Evolutionary conservation across 805 yeast species (phyloP), one percentile per base, ranked within the genome.

Genomic region (Maudiozyma barnettii): DNA sequence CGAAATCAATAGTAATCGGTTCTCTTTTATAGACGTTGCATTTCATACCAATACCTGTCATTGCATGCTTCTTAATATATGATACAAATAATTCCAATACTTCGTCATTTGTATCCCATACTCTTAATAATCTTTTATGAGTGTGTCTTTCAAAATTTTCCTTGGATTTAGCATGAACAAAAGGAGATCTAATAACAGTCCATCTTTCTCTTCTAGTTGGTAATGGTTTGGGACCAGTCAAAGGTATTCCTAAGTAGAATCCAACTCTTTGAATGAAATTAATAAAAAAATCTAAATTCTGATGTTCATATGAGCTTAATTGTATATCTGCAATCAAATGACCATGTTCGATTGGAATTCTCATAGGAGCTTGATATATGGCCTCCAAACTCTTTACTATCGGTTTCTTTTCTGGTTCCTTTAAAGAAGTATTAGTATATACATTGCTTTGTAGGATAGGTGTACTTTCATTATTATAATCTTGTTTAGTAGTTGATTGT

Each of bases 111-210:
- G 96, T 78, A 65, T 93, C 98, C 74, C 78, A 89, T 26, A 88
- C 84, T 54, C 74, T 75, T 54, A 93, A 72, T 50, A 77, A 64
- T 52, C 95, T 78, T 57, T 82, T 79, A 64, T 79, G 85, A 1
- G 98, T 93, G 43, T 78, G 75, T 70, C 98, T 81, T 70, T 86
- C 85, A 68, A 85, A 93, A 72, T 91, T 93, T 70, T 91, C 95
- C 69, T 93, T 93, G 9, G 93, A 76, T 65, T 89, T 90, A 45
- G 97, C 95, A 61, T 87, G 93, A 19, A 85, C 96, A 64, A 93
- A 93, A 1, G 97, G 97, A 3, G 96, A 81, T 64, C 82, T 78
- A 59, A 84, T 89, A 40, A 93, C 96, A 0, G 99, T 93, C 87
- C 96, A 91, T 56, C 89, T 77, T 66, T 91, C 85, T 57, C 81